Percentiles rank a stretch among this genome's conserved stretches.
phyloP scores from a whole-genome alignment of 2,329 filamentous ascomycete species.

The Ceratocystiopsis minuta region DNA sequence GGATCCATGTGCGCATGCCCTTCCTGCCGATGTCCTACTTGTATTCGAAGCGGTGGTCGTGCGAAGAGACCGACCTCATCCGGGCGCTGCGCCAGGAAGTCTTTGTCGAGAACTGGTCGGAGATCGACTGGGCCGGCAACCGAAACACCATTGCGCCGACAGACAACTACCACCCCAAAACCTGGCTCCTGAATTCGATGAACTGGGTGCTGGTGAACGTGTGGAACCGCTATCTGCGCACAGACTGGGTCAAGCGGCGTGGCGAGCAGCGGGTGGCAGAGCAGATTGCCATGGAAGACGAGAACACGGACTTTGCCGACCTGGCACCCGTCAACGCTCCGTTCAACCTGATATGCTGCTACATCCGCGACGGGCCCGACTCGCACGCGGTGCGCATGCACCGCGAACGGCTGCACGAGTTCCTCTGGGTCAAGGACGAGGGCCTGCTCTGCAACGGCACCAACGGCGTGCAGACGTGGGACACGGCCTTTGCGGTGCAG shows the following conservation, averaged over 20 bases:
- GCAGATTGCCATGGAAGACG: constrained; percentile 76
- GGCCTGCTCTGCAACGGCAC: constrained; percentile 93
- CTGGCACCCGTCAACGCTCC: constrained; percentile 79
- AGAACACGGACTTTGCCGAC: constrained; percentile 74
- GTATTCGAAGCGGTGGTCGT: constrained; percentile 67
- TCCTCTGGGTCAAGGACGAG: constrained; percentile 78
- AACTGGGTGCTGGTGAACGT: constrained; percentile 68
- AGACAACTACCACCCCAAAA: constrained; percentile 91
- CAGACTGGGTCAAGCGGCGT: constrained; percentile 42
- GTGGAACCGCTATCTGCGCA: constrained; percentile 62
- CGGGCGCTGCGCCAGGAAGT: constrained; percentile 61
- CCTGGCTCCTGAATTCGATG: constrained; percentile 57
- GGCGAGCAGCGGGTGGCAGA: constrained; percentile 72
- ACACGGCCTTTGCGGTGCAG: constrained; percentile 81
- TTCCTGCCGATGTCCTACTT: constrained; percentile 83
- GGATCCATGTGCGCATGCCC: constrained; percentile 97
- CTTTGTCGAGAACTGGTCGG: constrained; percentile 59
- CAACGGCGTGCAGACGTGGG: constrained; percentile 96
- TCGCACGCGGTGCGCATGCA: constrained; percentile 57
- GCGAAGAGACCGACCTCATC: constrained; percentile 57
- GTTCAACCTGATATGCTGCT: constrained; percentile 79
- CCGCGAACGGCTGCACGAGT: constrained; percentile 66
- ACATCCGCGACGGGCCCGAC: constrained; percentile 65
- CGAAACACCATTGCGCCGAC: constrained; percentile 62
- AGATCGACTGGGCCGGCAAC: constrained; percentile 59